phyloP scores from a whole-genome alignment of 1,139 yeast species.

The Ogataea hybrid region DNA sequence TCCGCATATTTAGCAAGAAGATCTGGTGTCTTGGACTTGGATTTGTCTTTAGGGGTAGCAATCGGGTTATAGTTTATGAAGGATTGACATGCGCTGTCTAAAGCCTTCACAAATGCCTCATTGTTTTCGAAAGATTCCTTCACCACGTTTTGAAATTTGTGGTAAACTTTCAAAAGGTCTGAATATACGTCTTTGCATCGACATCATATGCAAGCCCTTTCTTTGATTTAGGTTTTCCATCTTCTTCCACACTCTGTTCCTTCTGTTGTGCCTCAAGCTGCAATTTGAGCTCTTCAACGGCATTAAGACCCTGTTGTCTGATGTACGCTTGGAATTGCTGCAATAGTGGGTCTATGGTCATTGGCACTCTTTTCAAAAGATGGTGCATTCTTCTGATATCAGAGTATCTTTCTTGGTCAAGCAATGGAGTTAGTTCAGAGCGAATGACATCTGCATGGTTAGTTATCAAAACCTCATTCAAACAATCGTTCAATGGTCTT shows the following conservation, averaged over 20 bases:
- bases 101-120: slow-evolving; percentile 78
- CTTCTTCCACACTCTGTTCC: slow-evolving; percentile 17
- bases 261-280: slow-evolving; percentile 37
- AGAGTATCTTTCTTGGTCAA: slow-evolving; percentile 72
- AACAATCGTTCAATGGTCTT: slow-evolving; percentile 67
- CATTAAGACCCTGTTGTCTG: slow-evolving; percentile 66
- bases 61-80: slow-evolving; percentile 82
- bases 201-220: slow-evolving; percentile 36
- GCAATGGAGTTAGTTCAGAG: slow-evolving; percentile 66
- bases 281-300: slow-evolving; percentile 62
- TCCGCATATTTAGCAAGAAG: slow-evolving; percentile 88
- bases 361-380: slow-evolving; percentile 70
- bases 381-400: slow-evolving; percentile 80
- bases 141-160: slow-evolving; percentile 67
- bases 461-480: slow-evolving; percentile 74
- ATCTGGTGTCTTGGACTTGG: slow-evolving; percentile 80
- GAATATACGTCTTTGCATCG: slow-evolving; percentile 80
- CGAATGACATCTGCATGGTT: slow-evolving; percentile 78
- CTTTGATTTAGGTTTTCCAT: slow-evolving; percentile 16
- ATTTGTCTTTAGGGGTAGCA: slow-evolving; percentile 62
- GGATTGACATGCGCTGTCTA: slow-evolving; percentile 84
- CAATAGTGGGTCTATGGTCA: slow-evolving; percentile 76
- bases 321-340: slow-evolving; percentile 72
- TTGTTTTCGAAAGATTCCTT: slow-evolving; percentile 69
- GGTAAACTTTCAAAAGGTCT: slow-evolving; percentile 64